A percentile compares a stretch with the other conserved stretches of the same genome.
These are phyloP conservation scores for Lactarius evosmus DNA, from an alignment of 768 basidiomycete species.

Conservation along the genomic window DNA sequence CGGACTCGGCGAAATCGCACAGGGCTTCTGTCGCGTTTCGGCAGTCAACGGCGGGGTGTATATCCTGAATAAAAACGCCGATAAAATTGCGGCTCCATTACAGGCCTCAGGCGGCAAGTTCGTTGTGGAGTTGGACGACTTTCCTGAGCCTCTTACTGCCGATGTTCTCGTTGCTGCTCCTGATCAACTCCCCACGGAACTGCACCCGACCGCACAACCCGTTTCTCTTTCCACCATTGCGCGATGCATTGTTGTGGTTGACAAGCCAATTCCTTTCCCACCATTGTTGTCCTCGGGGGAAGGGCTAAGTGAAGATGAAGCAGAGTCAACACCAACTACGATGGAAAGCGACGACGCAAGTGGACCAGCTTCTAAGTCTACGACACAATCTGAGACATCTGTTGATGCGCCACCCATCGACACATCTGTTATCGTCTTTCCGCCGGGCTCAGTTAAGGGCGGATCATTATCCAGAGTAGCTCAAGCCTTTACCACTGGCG, in stretches of 20 bases:
- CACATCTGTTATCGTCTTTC: conserved; percentile 69
- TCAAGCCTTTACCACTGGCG: conserved; percentile 65
- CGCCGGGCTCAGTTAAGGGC: conserved; percentile 53
- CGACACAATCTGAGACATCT: background rate
- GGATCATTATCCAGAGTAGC: conserved; percentile 49
- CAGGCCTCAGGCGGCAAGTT: conserved; percentile 33
- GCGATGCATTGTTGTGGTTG: conserved; percentile 51
- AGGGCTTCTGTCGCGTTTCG: conserved; percentile 84
- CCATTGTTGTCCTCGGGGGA: conserved; percentile 34
- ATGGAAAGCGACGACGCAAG: background rate
- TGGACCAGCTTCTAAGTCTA: background rate
- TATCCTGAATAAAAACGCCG: conserved; percentile 57
- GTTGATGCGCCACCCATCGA: conserved; percentile 40
- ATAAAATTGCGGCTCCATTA: conserved; percentile 27
- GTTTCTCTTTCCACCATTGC: conserved; percentile 34
- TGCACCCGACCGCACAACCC: conserved; percentile 1
- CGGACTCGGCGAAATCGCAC: conserved; percentile 85
- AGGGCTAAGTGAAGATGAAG: conserved; percentile 27
- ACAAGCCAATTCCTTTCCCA: conserved; percentile 39
- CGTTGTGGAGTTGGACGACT: conserved; percentile 51
- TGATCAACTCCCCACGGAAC: conserved; percentile 30
- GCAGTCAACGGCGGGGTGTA: conserved; percentile 79
- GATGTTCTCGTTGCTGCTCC: conserved; percentile 53
- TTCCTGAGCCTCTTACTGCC: conserved; percentile 57
- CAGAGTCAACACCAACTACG: conserved; percentile 22